Evolutionary conservation across 495 filamentous ascomycete genomes (phyloP), one percentile per base, ranked within the genome.

Genomic region (Terfezia boudieri): DNA sequence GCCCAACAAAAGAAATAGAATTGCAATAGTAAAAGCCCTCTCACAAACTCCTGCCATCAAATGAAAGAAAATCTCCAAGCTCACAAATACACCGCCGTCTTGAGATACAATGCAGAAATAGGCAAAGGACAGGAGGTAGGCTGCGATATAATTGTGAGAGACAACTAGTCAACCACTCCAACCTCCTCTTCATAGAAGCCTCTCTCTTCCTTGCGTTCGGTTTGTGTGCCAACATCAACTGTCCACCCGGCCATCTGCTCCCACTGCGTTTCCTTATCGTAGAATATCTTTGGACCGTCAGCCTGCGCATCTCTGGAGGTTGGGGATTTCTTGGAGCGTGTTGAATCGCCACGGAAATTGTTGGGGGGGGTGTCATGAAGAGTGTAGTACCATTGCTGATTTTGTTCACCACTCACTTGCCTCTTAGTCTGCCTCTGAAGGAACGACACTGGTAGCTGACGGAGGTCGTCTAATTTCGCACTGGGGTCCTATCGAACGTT

Each of bases 381-480:
- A 32, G 26, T 32, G 26, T 32, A 32, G 41, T 46, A 46, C 41
- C 41, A 46, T 46, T 46, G 41, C 8, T 46, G 41, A 46, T 20
- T 20, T 14, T 46, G 41, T 46, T 20, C 41, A 46, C 41, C 41
- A 46, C 41, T 46, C 17, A 1, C 17, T 46, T 46, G 14, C 41
- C 41, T 46, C 17, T 20, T 14, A 20, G 41, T 20, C 41, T 53
- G 59, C 51, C 54, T 56, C 46, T 50, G 54, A 50, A 65, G 53
- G 35, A 65, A 62, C 51, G 56, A 58, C 55, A 55, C 59, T 20
- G 63, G 63, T 32, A 65, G 60, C 5, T 52, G 57, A 37, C 62
- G 53, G 23, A 65, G 56, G 46, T 65, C 63, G 48, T 65, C 62
- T 36, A 65, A 37, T 23, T 65, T 65, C 53, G 55, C 59, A 37